Evolutionary conservation across 202 grass and related monocot genomes (phyloP).

Genomic region (Zoysia matrella): DNA sequence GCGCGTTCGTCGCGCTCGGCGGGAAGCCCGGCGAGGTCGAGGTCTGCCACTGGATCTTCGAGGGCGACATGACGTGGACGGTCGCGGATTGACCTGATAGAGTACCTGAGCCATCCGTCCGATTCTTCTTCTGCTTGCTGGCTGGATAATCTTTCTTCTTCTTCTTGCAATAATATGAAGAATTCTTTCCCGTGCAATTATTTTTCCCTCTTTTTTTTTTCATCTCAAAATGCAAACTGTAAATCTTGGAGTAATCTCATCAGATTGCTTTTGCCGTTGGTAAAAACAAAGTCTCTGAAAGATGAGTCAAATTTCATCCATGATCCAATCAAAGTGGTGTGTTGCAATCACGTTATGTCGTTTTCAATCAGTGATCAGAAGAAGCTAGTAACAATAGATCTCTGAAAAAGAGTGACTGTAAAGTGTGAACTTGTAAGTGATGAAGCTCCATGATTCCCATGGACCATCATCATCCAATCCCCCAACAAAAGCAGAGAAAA

Average conservation of each 20-base stretch:
- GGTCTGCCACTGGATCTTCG: constrained; percentile 96
- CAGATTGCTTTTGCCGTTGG: constrained; percentile 33
- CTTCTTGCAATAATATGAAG: constrained; percentile 41
- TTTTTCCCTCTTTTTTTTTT: constrained; percentile 19
- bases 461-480: constrained; percentile 17
- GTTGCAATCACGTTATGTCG: not conserved
- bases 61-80: constrained; percentile 95
- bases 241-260: constrained; percentile 50
- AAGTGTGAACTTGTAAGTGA: constrained; percentile 34
- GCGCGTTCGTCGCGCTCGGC: constrained; percentile 68
- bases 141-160: constrained; percentile 7
- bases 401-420: constrained; percentile 7
- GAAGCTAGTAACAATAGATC: not conserved
- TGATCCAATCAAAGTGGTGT: not conserved
- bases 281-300: constrained; percentile 25
- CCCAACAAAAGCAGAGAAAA: constrained; percentile 3
- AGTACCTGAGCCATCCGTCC: not conserved
- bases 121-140: not conserved
- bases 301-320: constrained; percentile 26
- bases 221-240: constrained; percentile 42
- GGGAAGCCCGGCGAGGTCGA: constrained; percentile 75
- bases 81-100: constrained; percentile 50
- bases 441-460: constrained; percentile 29
- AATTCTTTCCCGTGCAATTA: constrained; percentile 14
- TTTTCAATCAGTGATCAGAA: constrained; percentile 32